A percentile compares a stretch with the other conserved stretches of the same genome.
Evolutionary conservation across 345 rosid species (phyloP).

Genomic region (Gossypium rotundifolium): DNA sequence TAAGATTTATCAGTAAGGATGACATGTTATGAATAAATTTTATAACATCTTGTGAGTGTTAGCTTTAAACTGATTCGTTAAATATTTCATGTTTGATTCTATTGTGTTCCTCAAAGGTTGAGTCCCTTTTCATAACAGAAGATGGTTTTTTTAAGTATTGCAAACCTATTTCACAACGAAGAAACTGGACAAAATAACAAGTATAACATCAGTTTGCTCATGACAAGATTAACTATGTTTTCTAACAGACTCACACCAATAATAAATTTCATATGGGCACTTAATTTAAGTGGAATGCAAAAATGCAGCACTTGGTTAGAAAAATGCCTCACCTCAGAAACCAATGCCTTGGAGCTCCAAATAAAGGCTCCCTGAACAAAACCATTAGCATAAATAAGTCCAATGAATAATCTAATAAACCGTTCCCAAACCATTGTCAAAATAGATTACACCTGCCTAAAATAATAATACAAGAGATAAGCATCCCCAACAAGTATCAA

Average conservation of each 20-base stretch:
- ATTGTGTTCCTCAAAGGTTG: not conserved
- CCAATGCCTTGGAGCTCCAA: conserved; percentile 88
- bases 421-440: not conserved
- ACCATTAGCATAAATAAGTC: conserved; percentile 10
- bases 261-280: not conserved
- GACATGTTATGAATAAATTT: too few species aligned
- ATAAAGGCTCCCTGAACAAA: conserved; percentile 77
- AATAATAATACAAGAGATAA: not conserved
- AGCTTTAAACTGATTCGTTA: not conserved
- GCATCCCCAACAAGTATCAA: not conserved
- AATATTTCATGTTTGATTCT: not conserved
- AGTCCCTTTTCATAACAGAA: not conserved
- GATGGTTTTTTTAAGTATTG: not conserved
- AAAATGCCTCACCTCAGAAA: conserved; percentile 65
- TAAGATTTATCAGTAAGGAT: too few species aligned
- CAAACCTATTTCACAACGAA: conserved; percentile 3
- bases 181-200: not conserved
- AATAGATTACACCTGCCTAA: not conserved
- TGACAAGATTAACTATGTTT: not conserved
- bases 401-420: not conserved
- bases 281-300: not conserved
- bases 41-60: too few species aligned
- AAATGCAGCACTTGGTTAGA: not conserved
- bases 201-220: not conserved
- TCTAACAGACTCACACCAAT: not conserved